Percentiles rank a stretch among this genome's conserved stretches.
These are phyloP conservation scores for Pachysandra terminalis DNA, from an alignment of 164 flowering plant species.

Conservation along the genomic window DNA sequence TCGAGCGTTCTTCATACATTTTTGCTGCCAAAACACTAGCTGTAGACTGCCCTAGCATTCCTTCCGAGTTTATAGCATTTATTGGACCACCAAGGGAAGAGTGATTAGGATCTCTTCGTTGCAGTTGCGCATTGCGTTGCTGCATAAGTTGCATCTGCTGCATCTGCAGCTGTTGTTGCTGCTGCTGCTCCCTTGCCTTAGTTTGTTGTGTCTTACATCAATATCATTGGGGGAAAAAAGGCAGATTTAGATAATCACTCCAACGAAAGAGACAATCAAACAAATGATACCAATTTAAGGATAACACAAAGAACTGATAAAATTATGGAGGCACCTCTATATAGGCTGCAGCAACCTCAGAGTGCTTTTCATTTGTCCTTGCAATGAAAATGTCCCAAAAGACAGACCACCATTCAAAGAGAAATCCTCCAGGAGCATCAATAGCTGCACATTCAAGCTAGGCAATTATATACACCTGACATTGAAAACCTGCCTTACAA, in stretches of 20 bases:
- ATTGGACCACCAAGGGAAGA: constrained; percentile 58
- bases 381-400: constrained; percentile 93
- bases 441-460: constrained; percentile 53
- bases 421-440: constrained; percentile 94
- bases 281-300: neutral
- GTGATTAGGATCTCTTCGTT: constrained; percentile 64
- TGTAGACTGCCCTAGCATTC: constrained; percentile 68
- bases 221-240: neutral
- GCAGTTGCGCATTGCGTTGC: constrained; percentile 65
- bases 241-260: constrained; percentile 1
- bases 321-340: constrained; percentile 51
- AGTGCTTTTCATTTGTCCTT: constrained; percentile 81
- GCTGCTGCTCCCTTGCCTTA: constrained; percentile 59
- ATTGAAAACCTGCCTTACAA: neutral
- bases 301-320: neutral
- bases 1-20: constrained; percentile 74
- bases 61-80: constrained; percentile 58
- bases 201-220: constrained; percentile 52
- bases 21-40: constrained; percentile 77
- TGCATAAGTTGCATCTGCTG: constrained; percentile 80
- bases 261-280: neutral
- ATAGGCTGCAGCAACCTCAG: constrained; percentile 82
- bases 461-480: neutral
- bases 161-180: constrained; percentile 66
- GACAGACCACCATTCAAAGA: constrained; percentile 96